Evolutionary conservation across 345 rosid species (phyloP), one percentile per base, ranked within the genome.

Genomic region (Cardiospermum halicacabum): DNA sequence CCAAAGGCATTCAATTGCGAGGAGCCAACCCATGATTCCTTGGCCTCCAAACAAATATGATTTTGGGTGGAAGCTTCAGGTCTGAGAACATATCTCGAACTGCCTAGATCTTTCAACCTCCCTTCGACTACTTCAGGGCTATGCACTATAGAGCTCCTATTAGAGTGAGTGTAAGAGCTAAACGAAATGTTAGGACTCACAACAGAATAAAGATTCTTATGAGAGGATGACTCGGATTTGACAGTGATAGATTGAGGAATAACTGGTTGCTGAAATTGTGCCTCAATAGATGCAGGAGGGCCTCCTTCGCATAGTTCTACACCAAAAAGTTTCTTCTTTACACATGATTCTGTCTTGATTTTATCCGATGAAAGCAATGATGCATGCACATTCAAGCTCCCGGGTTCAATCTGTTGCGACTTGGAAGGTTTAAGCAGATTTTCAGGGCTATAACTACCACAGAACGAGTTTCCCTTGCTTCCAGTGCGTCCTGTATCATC

Each of bases 11-110:
- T 64, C 1, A 63, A 65, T n/a, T n/a, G n/a, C 19, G 69, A 51
- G 32, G 18, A 28, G 51, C 50, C 45, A 69, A 60, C 58, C 16
- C n/a, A 58, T 36, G 71, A 64, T 47, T 76, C 78, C 71, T 75
- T 82, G 11, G 82, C 81, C 37, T 77, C 80, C 67, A 77, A 27
- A 68, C 56, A 57, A 55, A 63, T 61, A 69, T 58, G 68, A 65
- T 75, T 79, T 67, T 72, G 75, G 67, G 72, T 45, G 9, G 70
- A 50, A 13, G 22, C 37, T 66, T 75, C 73, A 12, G 72, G 61
- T 72, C 25, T 70, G 53, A 56, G 68, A 66, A 67, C 55, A 19
- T 62, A 72, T 75, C 64, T 74, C 58, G 75, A 65, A 58, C 63
- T 69, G 75, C 54, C 62, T 48, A 75, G 70, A 75, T 21, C 56